Percentiles rank a stretch among this genome's conserved stretches.
These are phyloP conservation scores for Purpureocillium takamizusanense DNA, from an alignment of 2,329 filamentous ascomycete genomes.

Conservation along the genomic window DNA sequence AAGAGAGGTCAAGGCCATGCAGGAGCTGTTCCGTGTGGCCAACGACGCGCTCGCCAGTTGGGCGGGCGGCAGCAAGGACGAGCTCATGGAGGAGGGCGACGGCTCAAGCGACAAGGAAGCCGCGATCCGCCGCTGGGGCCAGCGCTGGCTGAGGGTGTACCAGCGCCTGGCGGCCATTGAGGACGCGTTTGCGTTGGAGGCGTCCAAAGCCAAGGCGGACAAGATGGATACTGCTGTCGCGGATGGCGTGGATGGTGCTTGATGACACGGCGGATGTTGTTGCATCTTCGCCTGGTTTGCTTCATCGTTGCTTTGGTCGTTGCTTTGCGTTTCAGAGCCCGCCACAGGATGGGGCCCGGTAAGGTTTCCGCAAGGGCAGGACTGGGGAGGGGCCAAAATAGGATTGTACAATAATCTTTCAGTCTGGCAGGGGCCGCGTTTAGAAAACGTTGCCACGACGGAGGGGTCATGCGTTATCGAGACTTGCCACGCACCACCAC, in stretches of 20 bases:
- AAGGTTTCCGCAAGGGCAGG: no score
- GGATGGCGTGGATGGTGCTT: neutral
- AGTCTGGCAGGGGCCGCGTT: no score
- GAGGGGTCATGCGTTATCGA: no score
- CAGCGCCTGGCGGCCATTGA: constrained; percentile 75
- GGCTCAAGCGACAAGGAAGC: constrained; percentile 49
- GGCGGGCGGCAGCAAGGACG: constrained; percentile 64
- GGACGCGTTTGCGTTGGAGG: constrained; percentile 51
- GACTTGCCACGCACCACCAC: no score
- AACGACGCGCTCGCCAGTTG: constrained; percentile 69
- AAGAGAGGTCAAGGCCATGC: constrained; percentile 65
- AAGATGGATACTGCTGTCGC: constrained; percentile 3
- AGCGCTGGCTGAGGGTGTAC: constrained; percentile 81
- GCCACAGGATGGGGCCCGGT: no score
- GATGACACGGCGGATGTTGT: no score
- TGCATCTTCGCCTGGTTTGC: no score
- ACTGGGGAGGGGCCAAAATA: no score
- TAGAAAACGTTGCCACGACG: no score
- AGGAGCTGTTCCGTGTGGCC: constrained; percentile 70
- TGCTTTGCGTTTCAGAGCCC: no score
- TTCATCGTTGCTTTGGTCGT: no score
- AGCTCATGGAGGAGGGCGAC: constrained; percentile 61
- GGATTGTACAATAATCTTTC: no score
- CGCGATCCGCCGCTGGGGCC: constrained; percentile 70
- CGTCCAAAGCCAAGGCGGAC: constrained; percentile 10